Percentiles rank a stretch among this genome's conserved stretches.
Evolutionary conservation across 768 basidiomycete genomes (phyloP).

Genomic region (Candolleomyces eurysporus): DNA sequence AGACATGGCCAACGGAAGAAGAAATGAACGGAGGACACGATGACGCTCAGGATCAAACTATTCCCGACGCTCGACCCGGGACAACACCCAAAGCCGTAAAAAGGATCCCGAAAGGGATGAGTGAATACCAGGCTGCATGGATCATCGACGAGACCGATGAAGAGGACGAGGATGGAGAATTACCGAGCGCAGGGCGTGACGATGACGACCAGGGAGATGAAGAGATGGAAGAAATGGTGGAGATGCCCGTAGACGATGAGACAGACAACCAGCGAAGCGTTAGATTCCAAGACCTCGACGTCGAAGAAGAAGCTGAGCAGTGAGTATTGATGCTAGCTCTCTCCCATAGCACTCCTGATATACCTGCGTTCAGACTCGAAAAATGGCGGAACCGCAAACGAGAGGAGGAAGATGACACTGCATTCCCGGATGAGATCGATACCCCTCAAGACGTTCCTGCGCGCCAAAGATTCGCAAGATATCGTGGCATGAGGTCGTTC

Average conservation of each 20-base stretch:
- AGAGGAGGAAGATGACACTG: constrained; percentile 77
- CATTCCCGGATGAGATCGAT: constrained; percentile 97
- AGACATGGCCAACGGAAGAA: constrained; percentile 98
- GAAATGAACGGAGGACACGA: constrained; percentile 62
- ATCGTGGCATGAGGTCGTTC: constrained; percentile 88
- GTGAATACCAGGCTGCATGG: constrained; percentile 97
- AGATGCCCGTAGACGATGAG: constrained; percentile 54
- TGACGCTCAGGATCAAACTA: constrained; percentile 23
- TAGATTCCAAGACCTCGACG: constrained; percentile 73
- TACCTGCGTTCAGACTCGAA: constrained; percentile 46
- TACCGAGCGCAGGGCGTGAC: constrained; percentile 40
- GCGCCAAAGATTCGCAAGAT: constrained; percentile 82
- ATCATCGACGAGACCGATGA: constrained; percentile 81
- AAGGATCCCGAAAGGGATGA: constrained; percentile 91
- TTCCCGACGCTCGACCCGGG: constrained; percentile 66
- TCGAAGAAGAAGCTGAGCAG: constrained; percentile 87
- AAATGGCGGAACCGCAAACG: constrained; percentile 68
- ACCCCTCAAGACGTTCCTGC: constrained; percentile 87
- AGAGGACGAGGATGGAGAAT: constrained; percentile 45
- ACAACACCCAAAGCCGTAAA: constrained; percentile 82
- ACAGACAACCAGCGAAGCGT: constrained; percentile 60
- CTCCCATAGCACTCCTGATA: neutral
- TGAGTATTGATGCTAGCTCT: constrained; percentile 34
- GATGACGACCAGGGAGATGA: constrained; percentile 44
- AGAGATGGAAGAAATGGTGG: constrained; percentile 56